Evolutionary conservation across 345 rosid genomes (phyloP).

Genomic region (Litchi chinensis): DNA sequence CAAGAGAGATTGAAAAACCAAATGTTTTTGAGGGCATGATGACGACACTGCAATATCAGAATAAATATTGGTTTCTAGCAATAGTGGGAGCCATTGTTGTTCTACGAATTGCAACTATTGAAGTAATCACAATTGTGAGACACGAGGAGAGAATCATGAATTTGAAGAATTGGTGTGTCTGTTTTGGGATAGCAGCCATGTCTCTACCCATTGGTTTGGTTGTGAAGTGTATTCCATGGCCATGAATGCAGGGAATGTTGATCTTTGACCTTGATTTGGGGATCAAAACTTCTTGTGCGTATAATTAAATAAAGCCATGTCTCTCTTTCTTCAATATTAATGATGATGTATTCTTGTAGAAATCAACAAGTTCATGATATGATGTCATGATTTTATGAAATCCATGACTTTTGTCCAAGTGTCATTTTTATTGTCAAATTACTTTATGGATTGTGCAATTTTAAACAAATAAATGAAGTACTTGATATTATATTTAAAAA

Average conservation of each 20-base stretch:
- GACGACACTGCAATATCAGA: background rate
- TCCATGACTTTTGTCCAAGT: too few relatives aligned
- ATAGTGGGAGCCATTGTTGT: background rate
- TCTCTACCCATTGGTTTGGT: background rate
- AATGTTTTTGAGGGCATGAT: background rate
- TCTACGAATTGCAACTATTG: background rate
- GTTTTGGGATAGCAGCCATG: background rate
- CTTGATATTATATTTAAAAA: too few relatives aligned
- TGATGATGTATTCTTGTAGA: too few relatives aligned
- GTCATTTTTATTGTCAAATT: too few relatives aligned
- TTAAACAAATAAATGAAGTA: too few relatives aligned
- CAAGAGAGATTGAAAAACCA: conserved; percentile 1
- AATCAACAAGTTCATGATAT: too few relatives aligned
- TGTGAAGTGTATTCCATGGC: background rate
- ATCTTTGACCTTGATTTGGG: too few relatives aligned
- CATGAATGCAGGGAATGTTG: background rate
- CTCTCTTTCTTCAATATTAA: too few relatives aligned
- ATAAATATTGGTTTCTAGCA: background rate
- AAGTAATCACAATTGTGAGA: background rate
- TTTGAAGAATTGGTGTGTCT: conserved; percentile 11
- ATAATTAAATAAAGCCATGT: too few relatives aligned
- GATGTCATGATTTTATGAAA: too few relatives aligned
- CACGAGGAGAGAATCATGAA: background rate
- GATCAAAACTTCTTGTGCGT: too few relatives aligned
- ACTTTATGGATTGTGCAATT: too few relatives aligned